Base-by-base conservation (phyloP, 371 early-diverging fungal species). In the Basidiobolus meristosporus region DNA sequence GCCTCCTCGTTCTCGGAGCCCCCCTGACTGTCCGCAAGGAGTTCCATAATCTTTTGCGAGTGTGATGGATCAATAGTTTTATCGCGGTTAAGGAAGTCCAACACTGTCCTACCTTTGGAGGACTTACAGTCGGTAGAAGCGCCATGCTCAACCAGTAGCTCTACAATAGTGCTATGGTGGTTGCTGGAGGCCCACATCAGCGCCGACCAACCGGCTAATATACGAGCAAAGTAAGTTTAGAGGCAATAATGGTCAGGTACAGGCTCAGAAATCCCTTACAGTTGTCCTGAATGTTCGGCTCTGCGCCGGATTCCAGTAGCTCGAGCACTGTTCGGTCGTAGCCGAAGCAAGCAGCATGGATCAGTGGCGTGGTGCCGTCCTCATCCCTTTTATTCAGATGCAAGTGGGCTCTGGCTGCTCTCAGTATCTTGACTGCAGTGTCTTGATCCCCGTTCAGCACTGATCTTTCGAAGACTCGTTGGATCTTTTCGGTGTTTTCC, bases 181-280 rank as follows among this genome's bases (percentile, higher is more conserved):
- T 85, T 90, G 47, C 79, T 81, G 32, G 81, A 77, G 1, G 95
- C 90, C 95, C 95, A 93, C 68, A 90, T 76, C 36, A 91, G 67
- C n/a, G 90, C 79, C 3, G 90, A 77, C 95, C 95, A 93, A 15
- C 95, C 95, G 46, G 68, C 82, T 74, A n/a, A 54, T 19, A 23
- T 19, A 20, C 14, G 7, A 5, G 9, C 26, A 9, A 26, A 9
- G n/a, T n/a, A n/a, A n/a, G n/a, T n/a, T n/a, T n/a, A n/a, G n/a
- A n/a, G n/a, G n/a, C n/a, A n/a, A n/a, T n/a, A n/a, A n/a, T n/a
- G n/a, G n/a, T n/a, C n/a, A 26, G 26, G 9, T 3, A 26, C 9
- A 5, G 9, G 26, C 26, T 9, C 26, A 3, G 21, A 33, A 12
- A 41, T n/a, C 5, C 33, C 68, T 57, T 65, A 77, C 81, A 65